phyloP scores from a whole-genome alignment of 345 rosid species.

The Linum usitatissimum region DNA sequence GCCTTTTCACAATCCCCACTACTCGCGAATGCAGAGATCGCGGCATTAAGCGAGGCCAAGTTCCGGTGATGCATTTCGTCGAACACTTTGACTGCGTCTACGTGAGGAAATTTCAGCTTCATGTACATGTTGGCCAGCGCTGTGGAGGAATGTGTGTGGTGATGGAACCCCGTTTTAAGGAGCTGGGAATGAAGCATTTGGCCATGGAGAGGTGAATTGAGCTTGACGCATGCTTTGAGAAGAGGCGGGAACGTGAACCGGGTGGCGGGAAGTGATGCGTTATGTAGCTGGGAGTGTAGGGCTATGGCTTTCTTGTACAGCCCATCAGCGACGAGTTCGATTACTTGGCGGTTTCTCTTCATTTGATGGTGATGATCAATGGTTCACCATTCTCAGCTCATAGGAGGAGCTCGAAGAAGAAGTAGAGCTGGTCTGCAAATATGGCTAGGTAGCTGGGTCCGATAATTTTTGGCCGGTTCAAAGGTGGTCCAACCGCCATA shows the following conservation, averaged over 20 bases:
- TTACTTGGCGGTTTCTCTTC: conserved; percentile 17
- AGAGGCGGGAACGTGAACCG: conserved; percentile 61
- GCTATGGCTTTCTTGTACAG: conserved; percentile 27
- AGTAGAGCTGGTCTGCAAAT: too few relatives aligned
- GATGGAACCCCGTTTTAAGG: conserved; percentile 38
- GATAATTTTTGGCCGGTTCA: too few relatives aligned
- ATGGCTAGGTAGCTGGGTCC: too few relatives aligned
- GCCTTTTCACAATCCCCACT: conserved; percentile 33
- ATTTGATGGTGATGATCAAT: too few relatives aligned
- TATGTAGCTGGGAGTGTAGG: conserved; percentile 18
- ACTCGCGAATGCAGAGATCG: conserved; percentile 41
- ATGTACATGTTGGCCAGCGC: conserved; percentile 35
- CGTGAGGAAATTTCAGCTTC: conserved; percentile 21
- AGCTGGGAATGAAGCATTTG: conserved; percentile 38
- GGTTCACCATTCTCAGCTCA: too few relatives aligned
- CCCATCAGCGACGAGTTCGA: conserved; percentile 27
- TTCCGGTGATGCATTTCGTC: conserved; percentile 32
- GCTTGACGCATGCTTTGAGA: conserved; percentile 51
- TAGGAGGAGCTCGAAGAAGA: too few relatives aligned
- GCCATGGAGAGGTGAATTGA: conserved; percentile 32
- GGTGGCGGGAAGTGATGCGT: conserved; percentile 23
- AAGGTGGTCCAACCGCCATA: too few relatives aligned
- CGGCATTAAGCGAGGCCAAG: conserved; percentile 36
- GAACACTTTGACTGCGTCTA: conserved; percentile 30
- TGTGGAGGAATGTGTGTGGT: conserved; percentile 32